Evolutionary conservation across 1,139 yeast species (phyloP).

Genomic region (Casaregolazyma lundiana): DNA sequence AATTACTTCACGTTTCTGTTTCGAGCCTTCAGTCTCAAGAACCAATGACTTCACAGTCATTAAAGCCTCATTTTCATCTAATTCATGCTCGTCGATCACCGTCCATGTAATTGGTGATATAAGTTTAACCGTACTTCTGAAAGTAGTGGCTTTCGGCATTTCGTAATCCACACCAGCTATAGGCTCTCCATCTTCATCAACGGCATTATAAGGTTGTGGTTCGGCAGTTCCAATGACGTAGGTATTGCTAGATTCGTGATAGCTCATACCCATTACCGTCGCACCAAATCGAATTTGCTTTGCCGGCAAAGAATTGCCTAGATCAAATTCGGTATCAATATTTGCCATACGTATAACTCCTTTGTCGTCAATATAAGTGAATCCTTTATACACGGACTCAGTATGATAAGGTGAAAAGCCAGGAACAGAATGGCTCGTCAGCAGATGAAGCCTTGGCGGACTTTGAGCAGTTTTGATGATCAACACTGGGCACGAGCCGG

Average conservation of each 20-base stretch:
- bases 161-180: slow-evolving; percentile 55
- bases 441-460: slow-evolving; percentile 61
- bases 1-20: slow-evolving; percentile 60
- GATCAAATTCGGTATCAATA: slow-evolving; percentile 23
- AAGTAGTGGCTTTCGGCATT: slow-evolving; percentile 49
- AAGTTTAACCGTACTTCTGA: slow-evolving; percentile 57
- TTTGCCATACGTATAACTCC: slow-evolving; percentile 44
- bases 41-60: slow-evolving; percentile 54
- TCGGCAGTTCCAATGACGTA: slow-evolving; percentile 61
- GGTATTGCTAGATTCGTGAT: slow-evolving; percentile 65
- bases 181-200: slow-evolving; percentile 70
- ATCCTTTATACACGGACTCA: slow-evolving; percentile 42
- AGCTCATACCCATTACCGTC: slow-evolving; percentile 54
- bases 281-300: slow-evolving; percentile 39
- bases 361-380: slow-evolving; percentile 67
- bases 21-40: slow-evolving; percentile 52
- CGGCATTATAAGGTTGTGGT: slow-evolving; percentile 57
- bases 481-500: slow-evolving; percentile 67
- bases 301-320: slow-evolving; percentile 23
- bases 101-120: slow-evolving; percentile 75
- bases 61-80: slow-evolving; percentile 65
- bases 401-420: slow-evolving; percentile 30
- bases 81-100: slow-evolving; percentile 63
- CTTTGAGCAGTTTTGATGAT: slow-evolving; percentile 63
- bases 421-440: slow-evolving; percentile 52